Base-by-base conservation (phyloP, 805 yeast genomes). In the Wickerhamomyces canadensis region DNA sequence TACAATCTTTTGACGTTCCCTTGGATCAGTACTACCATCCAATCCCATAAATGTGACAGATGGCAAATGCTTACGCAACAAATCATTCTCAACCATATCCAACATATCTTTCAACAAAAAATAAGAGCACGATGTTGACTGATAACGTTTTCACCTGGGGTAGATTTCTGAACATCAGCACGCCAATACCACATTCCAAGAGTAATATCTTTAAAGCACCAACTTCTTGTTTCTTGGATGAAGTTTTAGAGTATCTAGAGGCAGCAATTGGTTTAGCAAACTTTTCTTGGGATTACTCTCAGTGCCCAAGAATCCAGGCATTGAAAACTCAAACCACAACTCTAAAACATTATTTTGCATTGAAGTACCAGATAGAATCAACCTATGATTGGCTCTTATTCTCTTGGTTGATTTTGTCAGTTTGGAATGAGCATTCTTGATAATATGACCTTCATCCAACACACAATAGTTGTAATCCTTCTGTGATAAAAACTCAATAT, bases 191-290 rank as follows among this genome's bases (percentile, higher is more conserved):
- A 76, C 98, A 93, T 52, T 93, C 98, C 31, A 77, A 62, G 36
- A 93, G 66, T 34, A 93, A 70, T 27, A 80, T 87, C 57, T 80
- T 79, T 55, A 93, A 68, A 0, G 98, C 96, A 31, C 98, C 99
- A 1, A 87, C 87, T 57, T 93, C 99, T 57, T 93, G 98, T 51
- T 93, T 98, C 52, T 81, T 91, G 0, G 94, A 80, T 3, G 88
- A 76, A 0, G 89, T 85, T 57, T 89, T 91, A 48, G 87, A 80
- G 48, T 84, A 86, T 55, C 96, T 72, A 28, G 95, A 83, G 2
- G 95, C 91, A 4, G 97, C 91, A 57, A 93, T 93, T 3, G 99
- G 99, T 54, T 89, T 89, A n/a, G 97, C 94, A 69, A 91, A 93
- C 48, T 89, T 75, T 44, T 91, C 98, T 53, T 88, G 93, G 66